Percentiles rank a stretch among this genome's conserved stretches.
These are phyloP conservation scores for Cryphonectria japonica DNA, from an alignment of 2,329 filamentous ascomycete species.

Conservation along the genomic window DNA sequence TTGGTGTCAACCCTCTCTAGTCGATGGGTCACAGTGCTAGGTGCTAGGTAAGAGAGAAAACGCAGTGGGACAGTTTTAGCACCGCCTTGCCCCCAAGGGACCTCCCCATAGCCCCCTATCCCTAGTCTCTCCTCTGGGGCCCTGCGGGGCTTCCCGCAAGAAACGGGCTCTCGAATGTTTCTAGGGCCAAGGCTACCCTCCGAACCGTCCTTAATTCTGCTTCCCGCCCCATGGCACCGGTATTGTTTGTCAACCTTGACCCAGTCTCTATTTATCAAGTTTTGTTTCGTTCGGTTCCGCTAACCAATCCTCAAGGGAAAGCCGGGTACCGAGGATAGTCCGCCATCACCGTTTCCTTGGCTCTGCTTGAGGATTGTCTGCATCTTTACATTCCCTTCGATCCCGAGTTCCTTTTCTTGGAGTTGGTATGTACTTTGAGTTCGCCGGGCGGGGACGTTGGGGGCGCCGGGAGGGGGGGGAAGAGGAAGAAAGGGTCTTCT, in stretches of 20 bases:
- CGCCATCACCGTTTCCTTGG: neutral
- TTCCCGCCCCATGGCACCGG: neutral
- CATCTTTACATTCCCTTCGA: neutral
- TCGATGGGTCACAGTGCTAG: neutral
- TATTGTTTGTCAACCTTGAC: neutral
- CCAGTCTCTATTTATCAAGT: neutral
- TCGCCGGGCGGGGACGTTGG: neutral
- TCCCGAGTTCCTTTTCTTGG: neutral
- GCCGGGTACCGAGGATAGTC: neutral
- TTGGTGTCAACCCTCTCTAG: neutral
- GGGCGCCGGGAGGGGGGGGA: neutral
- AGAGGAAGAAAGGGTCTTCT: neutral
- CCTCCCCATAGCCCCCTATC: no score
- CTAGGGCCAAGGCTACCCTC: neutral
- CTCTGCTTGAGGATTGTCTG: neutral
- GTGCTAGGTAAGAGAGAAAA: no score
- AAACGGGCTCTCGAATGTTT: conserved; percentile 8
- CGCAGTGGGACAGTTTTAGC: neutral
- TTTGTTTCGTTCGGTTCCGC: neutral
- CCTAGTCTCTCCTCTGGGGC: neutral
- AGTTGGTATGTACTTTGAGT: neutral
- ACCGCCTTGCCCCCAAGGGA: no score
- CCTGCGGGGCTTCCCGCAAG: conserved; percentile 1
- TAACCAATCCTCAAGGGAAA: neutral
- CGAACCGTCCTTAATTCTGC: neutral